Evolutionary conservation across 1,284 basidiomycete species (phyloP), one percentile per base, ranked within the genome.

Genomic region (Earliella scabrosa): DNA sequence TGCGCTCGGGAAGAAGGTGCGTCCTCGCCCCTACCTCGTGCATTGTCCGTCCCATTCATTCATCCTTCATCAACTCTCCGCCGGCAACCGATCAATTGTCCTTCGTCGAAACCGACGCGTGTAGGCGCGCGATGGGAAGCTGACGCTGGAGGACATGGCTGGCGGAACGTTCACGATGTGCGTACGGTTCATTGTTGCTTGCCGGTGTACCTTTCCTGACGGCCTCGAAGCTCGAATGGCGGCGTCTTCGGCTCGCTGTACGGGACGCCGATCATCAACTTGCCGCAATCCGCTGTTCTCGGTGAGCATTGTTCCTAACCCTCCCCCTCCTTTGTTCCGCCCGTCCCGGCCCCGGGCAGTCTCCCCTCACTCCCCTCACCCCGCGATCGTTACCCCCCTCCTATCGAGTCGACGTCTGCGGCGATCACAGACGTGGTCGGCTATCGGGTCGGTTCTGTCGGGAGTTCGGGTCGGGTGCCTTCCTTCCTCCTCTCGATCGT

Each of bases 111-210:
- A 6, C 29, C 39, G 36, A 24, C 10, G 6, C 34, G 29, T 53
- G 34, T 67, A 92, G 91, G 96, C 96, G 44, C 85, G 92, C 60
- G 97, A 98, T 74, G 87, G 91, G 72, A 98, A 98, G 78, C 85
- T 99, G 50, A 90, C 93, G 27, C 83, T 99, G 56, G 97, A 99
- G 73, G 95, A 97, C 73, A 96, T 97, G 97, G 83, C 93, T 40
- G 97, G 97, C 53, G 96, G 97, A 50, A 90, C 93, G 21, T 98
- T 99, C 82, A 99, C 97, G 67, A 98, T 99, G 91, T 93, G 66
- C 62, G 87, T 79, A 43, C 29, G 7, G 7, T 31, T 50, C 29
- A 24, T 29, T 35, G 38, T 44, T 48, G 31, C 39, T 40, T 45
- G 24, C 24, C 38, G 27, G 34, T 32, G 10, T 43, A 18, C 35